Evolutionary conservation across 495 filamentous ascomycete genomes (phyloP), one percentile per base, ranked within the genome.

Genomic region (Trichoderma asperelloides): DNA sequence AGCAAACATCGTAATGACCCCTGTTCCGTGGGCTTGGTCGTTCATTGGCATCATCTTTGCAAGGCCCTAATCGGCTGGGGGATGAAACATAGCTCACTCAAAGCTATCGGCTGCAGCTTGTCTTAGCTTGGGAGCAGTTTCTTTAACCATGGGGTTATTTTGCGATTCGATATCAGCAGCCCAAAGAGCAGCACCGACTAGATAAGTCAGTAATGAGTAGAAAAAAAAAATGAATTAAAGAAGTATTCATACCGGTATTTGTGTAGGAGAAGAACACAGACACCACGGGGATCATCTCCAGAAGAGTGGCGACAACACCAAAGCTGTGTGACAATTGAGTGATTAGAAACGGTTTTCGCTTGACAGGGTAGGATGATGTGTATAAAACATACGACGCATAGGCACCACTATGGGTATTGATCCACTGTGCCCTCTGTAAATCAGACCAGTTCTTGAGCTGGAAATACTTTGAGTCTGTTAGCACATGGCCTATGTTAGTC

Each of bases 261-360:
- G 92, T 96, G 71, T 96, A 97, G 11, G 90, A 80, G 74, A 97
- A 96, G 51, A 92, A 80, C 51, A 97, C 89, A 4, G 91, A 93
- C 16, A 84, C 84, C 64, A 97, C 73, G 2, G 95, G 95, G 7
- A 97, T 76, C 81, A 96, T 87, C 73, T 98, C 93, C 33, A 96
- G 82, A 0, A 92, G 75, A 41, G 90, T 88, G 3, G 90, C 85
- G 30, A 88, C 82, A 13, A 90, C 84, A 9, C 93, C 93, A 70
- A 96, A 93, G 60, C 91, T 96, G 71, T n/a, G 66, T 47, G 13
- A 62, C 45, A 65, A n/a, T n/a, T n/a, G n/a, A n/a, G n/a, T n/a
- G n/a, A 67, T 72, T 55, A 69, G 66, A 68, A 21, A 62, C 33
- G 28, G 43, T 21, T 0, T 45, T 49, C 64, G 9, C 5, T 37